Evolutionary conservation across 495 filamentous ascomycete genomes (phyloP).

Genomic region (Podospora pseudocomata): DNA sequence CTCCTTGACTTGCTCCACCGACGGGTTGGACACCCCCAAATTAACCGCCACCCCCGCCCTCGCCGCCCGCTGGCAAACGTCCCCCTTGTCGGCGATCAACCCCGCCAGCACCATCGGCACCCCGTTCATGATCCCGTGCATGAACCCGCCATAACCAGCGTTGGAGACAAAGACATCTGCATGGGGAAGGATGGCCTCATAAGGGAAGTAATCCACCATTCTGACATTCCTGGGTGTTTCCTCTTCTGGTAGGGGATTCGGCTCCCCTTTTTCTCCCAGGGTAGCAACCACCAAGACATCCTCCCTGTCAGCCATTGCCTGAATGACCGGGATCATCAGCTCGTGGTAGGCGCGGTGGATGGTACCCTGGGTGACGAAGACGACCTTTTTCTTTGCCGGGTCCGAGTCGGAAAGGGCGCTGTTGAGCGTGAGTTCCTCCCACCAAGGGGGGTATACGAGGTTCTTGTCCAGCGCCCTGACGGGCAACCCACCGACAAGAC

Average conservation of each 20-base stretch:
- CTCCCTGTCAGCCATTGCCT: slow-evolving; percentile 22
- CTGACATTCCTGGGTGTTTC: slow-evolving; percentile 27
- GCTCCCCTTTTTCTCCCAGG: slow-evolving; percentile 21
- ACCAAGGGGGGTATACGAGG: slow-evolving; percentile 28
- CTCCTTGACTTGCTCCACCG: slow-evolving; percentile 22
- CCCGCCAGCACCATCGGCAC: slow-evolving; percentile 41
- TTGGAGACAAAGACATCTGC: slow-evolving; percentile 39
- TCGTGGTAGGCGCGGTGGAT: slow-evolving; percentile 29
- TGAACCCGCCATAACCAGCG: slow-evolving; percentile 40
- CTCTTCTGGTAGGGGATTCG: slow-evolving; percentile 13
- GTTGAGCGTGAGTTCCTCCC: slow-evolving; percentile 24
- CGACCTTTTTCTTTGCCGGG: slow-evolving; percentile 27
- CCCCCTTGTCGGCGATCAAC: slow-evolving; percentile 38
- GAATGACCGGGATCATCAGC: slow-evolving; percentile 37
- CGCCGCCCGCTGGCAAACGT: slow-evolving; percentile 32
- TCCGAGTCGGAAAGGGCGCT: slow-evolving; percentile 14
- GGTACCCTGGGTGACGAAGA: slow-evolving; percentile 41
- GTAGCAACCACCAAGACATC: slow-evolving; percentile 35
- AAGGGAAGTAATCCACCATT: slow-evolving; percentile 37
- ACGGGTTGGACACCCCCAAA: slow-evolving; percentile 23
- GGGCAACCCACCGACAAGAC: slow-evolving; percentile 21
- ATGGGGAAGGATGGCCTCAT: slow-evolving; percentile 35
- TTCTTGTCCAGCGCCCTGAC: slow-evolving; percentile 12
- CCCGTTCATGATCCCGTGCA: slow-evolving; percentile 38
- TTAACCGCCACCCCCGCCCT: slow-evolving; percentile 37